Percentiles rank a stretch among this genome's conserved stretches.
Evolutionary conservation across 305 asterid genomes (phyloP).

Genomic region (Solanum hybrid): DNA sequence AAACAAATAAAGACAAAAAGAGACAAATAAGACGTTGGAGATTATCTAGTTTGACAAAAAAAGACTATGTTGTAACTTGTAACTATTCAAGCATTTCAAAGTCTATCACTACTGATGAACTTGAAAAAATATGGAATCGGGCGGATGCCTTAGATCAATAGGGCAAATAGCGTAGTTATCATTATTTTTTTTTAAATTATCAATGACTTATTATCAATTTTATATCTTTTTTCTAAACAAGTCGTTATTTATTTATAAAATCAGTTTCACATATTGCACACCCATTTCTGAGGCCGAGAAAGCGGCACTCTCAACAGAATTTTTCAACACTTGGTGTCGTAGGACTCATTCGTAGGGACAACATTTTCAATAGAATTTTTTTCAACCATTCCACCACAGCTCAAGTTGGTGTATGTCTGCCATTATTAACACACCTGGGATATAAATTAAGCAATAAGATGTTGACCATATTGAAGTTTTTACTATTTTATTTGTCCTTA

Average conservation of each 20-base stretch:
- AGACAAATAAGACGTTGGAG: neutral
- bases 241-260: neutral
- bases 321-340: neutral
- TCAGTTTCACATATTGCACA: neutral
- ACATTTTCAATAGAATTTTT: neutral
- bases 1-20: neutral
- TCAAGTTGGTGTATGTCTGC: too few relatives aligned
- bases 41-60: neutral
- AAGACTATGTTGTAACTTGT: neutral
- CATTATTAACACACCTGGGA: too few relatives aligned
- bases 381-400: too few relatives aligned
- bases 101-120: neutral
- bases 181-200: neutral
- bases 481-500: too few relatives aligned
- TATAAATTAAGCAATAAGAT: too few relatives aligned
- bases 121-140: neutral
- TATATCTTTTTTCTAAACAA: neutral
- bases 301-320: neutral
- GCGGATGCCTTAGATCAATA: neutral
- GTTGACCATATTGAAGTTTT: too few relatives aligned
- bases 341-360: neutral
- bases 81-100: neutral
- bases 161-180: neutral
- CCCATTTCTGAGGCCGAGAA: neutral
- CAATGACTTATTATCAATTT: neutral